These are phyloP conservation scores for Calcarisporium arbuscula DNA, from an alignment of 2,329 filamentous ascomycete genomes.

Conservation along the genomic window DNA sequence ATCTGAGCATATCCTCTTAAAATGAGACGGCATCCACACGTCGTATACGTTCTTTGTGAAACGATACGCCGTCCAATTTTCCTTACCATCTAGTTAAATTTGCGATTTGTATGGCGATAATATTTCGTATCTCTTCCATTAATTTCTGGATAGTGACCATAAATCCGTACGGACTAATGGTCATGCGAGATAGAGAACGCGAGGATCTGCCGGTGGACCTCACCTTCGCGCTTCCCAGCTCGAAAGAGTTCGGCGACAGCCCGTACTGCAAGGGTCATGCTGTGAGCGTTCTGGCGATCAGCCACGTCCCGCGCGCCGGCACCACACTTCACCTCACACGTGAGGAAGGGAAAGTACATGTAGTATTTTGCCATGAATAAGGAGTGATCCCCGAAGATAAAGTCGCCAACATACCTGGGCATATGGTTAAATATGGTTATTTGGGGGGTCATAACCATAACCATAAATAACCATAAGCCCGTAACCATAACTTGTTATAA, in stretches of 20 bases:
- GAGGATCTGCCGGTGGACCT: constrained; percentile 33
- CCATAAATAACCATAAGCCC: too few species aligned
- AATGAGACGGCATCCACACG: constrained; percentile 7
- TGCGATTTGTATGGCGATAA: constrained; percentile 30
- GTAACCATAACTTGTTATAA: too few species aligned
- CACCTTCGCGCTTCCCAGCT: constrained; percentile 24
- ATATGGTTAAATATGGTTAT: too few species aligned
- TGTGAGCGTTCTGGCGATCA: constrained; percentile 34
- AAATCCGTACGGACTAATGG: constrained; percentile 25
- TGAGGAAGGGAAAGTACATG: constrained; percentile 45
- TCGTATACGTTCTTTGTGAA: constrained; percentile 8
- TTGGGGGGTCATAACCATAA: too few species aligned
- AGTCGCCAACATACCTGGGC: constrained; percentile 27
- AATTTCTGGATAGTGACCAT: constrained; percentile 33
- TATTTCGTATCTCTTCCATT: constrained; percentile 25
- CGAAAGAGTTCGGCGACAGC: constrained; percentile 33
- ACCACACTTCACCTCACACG: constrained; percentile 41
- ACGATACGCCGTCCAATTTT: constrained; percentile 5
- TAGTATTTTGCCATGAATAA: constrained; percentile 37
- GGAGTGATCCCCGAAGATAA: constrained; percentile 24
- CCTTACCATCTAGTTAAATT: constrained; percentile 14
- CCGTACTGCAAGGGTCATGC: constrained; percentile 32
- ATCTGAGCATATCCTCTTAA: constrained; percentile 8
- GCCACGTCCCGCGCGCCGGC: constrained; percentile 27
- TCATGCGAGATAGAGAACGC: constrained; percentile 34